phyloP scores from a whole-genome alignment of 139 green algal genomes.

The Spirogloea muscicola region DNA sequence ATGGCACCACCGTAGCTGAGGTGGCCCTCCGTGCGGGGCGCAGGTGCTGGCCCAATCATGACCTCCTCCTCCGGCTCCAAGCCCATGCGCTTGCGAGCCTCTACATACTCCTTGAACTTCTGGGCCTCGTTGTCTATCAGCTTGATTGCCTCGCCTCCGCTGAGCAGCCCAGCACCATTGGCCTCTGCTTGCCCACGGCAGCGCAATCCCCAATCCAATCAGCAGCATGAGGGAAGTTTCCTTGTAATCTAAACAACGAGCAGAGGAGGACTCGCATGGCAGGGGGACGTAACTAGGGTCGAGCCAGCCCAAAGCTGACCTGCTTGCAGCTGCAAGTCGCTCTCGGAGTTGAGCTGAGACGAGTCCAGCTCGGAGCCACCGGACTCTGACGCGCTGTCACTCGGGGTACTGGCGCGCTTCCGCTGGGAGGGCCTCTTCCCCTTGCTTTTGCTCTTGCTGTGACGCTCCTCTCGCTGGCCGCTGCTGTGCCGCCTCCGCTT shows the following conservation, averaged over 20 bases:
- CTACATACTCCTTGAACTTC: slow-evolving; percentile 35
- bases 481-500: slow-evolving; percentile 14
- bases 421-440: neutral
- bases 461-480: neutral
- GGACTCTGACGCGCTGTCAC: neutral
- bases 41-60: slow-evolving; percentile 28
- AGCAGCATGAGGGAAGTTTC: no score
- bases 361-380: slow-evolving; percentile 8
- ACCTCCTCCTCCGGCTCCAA: slow-evolving; percentile 10
- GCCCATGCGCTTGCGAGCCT: slow-evolving; percentile 14
- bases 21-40: slow-evolving; percentile 30
- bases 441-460: slow-evolving; percentile 6
- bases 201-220: neutral
- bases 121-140: slow-evolving; percentile 9
- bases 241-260: no score
- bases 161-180: neutral
- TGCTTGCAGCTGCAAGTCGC: neutral
- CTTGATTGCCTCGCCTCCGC: neutral
- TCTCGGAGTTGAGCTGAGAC: neutral
- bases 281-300: no score
- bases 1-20: slow-evolving; percentile 47
- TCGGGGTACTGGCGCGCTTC: neutral
- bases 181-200: neutral
- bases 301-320: no score
- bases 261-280: no score